Percentiles rank a stretch among this genome's conserved stretches.
These are phyloP conservation scores for Aphanomyces stellatus DNA, from an alignment of 352 stramenopile genomes.

Conservation along the genomic window DNA sequence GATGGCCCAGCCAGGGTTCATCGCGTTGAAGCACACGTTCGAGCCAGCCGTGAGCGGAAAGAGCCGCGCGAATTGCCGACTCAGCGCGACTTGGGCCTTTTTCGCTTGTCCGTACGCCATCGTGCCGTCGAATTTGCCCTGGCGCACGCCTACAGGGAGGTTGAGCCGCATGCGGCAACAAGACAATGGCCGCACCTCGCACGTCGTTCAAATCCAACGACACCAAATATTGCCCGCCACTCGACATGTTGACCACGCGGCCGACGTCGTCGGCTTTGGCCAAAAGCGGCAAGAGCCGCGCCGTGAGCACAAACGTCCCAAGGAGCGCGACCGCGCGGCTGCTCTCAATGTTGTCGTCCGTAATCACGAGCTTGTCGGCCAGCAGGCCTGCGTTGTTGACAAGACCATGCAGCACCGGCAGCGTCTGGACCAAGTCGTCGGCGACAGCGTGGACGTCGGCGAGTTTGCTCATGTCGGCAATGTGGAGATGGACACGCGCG, in stretches of 20 bases:
- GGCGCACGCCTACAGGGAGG: too few species aligned
- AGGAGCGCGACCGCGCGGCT: conserved; percentile 35
- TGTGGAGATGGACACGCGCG: conserved; percentile 30
- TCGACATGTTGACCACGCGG: conserved; percentile 46
- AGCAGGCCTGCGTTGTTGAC: conserved; percentile 48
- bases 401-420: conserved; percentile 28
- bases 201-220: conserved; percentile 28
- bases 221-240: conserved; percentile 37
- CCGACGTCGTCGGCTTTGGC: conserved; percentile 28
- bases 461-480: conserved; percentile 37
- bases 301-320: conserved; percentile 40
- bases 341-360: conserved; percentile 29
- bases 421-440: conserved; percentile 22
- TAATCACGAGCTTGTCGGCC: conserved; percentile 30
- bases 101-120: conserved; percentile 39
- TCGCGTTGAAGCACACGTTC: conserved; percentile 38
- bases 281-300: conserved; percentile 35
- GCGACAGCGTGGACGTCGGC: conserved; percentile 36
- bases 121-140: conserved; percentile 27
- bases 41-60: conserved; percentile 24
- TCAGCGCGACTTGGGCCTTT: conserved; percentile 41
- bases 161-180: too few species aligned
- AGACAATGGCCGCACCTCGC: too few species aligned
- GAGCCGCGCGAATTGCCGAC: conserved; percentile 29
- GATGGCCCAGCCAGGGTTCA: conserved; percentile 43